Conservation (phyloP, 192 early-diverging fungal genomes). For the Backusella tarrabulga region DNA sequence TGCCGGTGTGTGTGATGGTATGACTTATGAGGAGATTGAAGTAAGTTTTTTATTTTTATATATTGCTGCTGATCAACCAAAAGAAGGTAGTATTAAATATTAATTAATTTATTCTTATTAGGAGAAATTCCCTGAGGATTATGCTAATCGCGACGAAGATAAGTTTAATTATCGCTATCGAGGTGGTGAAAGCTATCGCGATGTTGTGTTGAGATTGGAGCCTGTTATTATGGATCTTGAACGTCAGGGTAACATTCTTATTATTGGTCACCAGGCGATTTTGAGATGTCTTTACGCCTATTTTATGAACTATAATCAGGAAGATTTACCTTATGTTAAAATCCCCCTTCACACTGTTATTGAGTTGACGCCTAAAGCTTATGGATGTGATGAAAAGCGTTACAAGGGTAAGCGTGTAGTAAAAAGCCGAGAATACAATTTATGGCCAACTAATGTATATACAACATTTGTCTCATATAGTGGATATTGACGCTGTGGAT, state of each 20-base stretch:
- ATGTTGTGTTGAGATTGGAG: slow-evolving; percentile 94
- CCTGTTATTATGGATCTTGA: slow-evolving; percentile 99
- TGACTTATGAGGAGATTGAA: slow-evolving; percentile 99
- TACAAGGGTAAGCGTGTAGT: slow-evolving; percentile 62
- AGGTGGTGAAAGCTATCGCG: slow-evolving; percentile 86
- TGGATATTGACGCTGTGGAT: slow-evolving; percentile 97
- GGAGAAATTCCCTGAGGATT: slow-evolving; percentile 90
- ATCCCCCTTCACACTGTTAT: slow-evolving; percentile 98
- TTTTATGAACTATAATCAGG: slow-evolving; percentile 91
- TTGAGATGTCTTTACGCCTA: slow-evolving; percentile 97
- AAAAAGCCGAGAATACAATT: neutral
- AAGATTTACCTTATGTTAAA: slow-evolving; percentile 98
- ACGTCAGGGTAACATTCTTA: slow-evolving; percentile 93
- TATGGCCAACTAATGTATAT: neutral
- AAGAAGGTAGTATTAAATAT: neutral
- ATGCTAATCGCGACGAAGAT: slow-evolving; percentile 91
- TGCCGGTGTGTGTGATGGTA: slow-evolving; percentile 95
- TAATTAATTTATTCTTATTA: slow-evolving; percentile 13
- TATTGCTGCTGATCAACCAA: no score
- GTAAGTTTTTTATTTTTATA: slow-evolving; percentile 19
- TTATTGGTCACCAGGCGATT: slow-evolving; percentile 97
- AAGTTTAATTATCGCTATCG: slow-evolving; percentile 89
- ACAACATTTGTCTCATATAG: slow-evolving; percentile 17
- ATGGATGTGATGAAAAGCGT: slow-evolving; percentile 92
- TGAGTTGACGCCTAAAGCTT: slow-evolving; percentile 95